Conservation (phyloP, 495 filamentous ascomycete species). For the Aspergillus hancockii region DNA sequence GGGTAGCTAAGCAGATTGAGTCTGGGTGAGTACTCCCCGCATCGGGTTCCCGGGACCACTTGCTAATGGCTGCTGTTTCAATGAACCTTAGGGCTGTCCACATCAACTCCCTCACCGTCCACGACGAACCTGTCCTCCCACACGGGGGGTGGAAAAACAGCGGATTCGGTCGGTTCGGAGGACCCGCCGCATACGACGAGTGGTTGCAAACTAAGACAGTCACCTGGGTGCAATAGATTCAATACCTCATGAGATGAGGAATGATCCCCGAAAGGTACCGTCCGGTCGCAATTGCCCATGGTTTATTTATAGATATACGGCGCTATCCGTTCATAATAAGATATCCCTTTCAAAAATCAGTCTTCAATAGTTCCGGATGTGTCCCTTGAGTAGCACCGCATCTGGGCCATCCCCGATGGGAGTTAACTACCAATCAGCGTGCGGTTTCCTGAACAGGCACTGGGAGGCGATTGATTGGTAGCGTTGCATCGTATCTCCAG, state of each 20-base stretch:
- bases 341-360: background rate
- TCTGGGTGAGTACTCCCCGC: constrained; percentile 37
- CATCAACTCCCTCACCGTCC: constrained; percentile 82
- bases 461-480: constrained; percentile 3
- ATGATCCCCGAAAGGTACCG: background rate
- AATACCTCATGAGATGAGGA: background rate
- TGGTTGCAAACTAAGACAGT: constrained; percentile 85
- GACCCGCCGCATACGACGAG: constrained; percentile 61
- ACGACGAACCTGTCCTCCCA: constrained; percentile 77
- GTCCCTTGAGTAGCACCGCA: background rate
- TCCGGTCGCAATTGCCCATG: background rate
- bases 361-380: background rate
- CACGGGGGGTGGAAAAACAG: constrained; percentile 87
- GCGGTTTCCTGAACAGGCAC: background rate
- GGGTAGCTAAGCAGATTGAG: constrained; percentile 51
- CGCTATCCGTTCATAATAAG: background rate
- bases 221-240: constrained; percentile 59
- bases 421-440: background rate
- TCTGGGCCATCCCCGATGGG: background rate
- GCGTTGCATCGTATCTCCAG: background rate
- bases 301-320: constrained; percentile 6
- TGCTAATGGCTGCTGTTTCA: constrained; percentile 10
- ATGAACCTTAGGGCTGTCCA: constrained; percentile 64
- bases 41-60: background rate
- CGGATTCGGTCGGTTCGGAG: constrained; percentile 75